Evolutionary conservation across 129 eudicot species (phyloP).

Genomic region (Kitagawia praeruptora): DNA sequence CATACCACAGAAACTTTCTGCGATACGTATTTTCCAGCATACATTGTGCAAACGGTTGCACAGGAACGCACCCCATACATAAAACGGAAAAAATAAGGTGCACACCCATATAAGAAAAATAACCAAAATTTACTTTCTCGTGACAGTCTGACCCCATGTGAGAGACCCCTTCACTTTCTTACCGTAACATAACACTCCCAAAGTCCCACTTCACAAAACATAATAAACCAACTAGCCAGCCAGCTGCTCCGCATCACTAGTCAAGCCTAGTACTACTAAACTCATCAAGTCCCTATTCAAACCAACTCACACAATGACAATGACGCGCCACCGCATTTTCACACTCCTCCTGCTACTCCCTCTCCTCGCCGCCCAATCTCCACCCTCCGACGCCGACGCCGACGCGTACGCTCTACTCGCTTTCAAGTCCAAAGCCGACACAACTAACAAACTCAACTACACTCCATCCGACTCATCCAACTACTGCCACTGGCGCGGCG

Average conservation of each 20-base stretch:
- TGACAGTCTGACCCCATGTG: background rate
- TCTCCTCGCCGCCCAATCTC: slow-evolving; percentile 14
- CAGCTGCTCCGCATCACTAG: slow-evolving; percentile 11
- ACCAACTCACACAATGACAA: background rate
- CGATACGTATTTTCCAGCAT: no score
- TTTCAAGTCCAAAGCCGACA: slow-evolving; percentile 63
- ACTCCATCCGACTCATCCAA: slow-evolving; percentile 48
- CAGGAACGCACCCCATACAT: no score
- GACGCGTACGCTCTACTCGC: slow-evolving; percentile 42
- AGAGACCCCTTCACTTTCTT: background rate
- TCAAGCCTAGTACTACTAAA: background rate
- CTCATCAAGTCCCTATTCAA: background rate
- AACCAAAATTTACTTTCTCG: background rate
- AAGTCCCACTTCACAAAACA: background rate
- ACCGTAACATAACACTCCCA: background rate
- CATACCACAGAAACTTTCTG: no score
- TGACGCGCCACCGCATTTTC: slow-evolving; percentile 21
- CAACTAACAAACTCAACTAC: slow-evolving; percentile 57
- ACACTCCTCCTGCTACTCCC: slow-evolving; percentile 12
- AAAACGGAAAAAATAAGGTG: background rate
- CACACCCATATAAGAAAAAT: background rate
- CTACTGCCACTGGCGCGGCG: slow-evolving; percentile 72
- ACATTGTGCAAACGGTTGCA: no score
- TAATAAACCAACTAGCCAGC: background rate
- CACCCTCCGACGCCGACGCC: slow-evolving; percentile 32